Evolutionary conservation across 2,329 filamentous ascomycete genomes (phyloP).

Genomic region (Ceratocystiopsis minuta): DNA sequence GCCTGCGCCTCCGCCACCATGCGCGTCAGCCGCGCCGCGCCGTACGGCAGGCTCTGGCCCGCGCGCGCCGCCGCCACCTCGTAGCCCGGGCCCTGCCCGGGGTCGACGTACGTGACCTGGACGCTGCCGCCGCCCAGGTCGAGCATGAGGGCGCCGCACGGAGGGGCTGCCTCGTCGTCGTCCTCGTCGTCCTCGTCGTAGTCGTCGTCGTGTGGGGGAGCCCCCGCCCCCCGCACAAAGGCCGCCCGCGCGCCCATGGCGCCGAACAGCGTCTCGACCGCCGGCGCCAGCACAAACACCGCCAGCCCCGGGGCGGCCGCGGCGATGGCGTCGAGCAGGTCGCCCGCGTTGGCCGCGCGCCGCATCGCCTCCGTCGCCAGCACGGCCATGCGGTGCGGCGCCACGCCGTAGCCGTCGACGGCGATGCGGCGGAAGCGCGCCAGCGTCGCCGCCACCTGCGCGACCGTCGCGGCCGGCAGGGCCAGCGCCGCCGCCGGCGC

Average conservation of each 20-base stretch:
- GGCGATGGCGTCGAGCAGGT: constrained; percentile 49
- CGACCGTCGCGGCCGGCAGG: constrained; percentile 40
- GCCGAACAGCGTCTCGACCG: constrained; percentile 67
- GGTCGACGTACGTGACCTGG: constrained; percentile 46
- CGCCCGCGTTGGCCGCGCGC: constrained; percentile 53
- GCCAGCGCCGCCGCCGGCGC: constrained; percentile 11
- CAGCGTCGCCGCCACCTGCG: constrained; percentile 46
- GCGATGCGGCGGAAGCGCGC: constrained; percentile 57
- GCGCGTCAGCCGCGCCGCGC: constrained; percentile 37
- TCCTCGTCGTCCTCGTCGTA: too few relatives aligned
- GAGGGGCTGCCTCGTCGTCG: too few relatives aligned
- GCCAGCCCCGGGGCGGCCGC: constrained; percentile 42
- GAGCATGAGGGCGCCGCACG: constrained; percentile 55
- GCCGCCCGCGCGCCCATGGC: constrained; percentile 68
- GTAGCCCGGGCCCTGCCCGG: constrained; percentile 22
- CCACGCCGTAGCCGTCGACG: constrained; percentile 45
- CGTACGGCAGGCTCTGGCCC: constrained; percentile 42
- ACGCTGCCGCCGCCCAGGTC: constrained; percentile 64
- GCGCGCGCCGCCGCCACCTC: constrained; percentile 33
- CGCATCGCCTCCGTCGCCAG: constrained; percentile 83
- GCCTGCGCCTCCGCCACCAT: constrained; percentile 17
- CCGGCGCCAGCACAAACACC: constrained; percentile 56
- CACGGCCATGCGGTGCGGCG: constrained; percentile 45
- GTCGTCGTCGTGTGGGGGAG: too few relatives aligned
- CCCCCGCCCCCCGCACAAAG: constrained; percentile 35